Evolutionary conservation across 108 stramenopile species (phyloP), one percentile per base, ranked within the genome.

Genomic region (Skeletonema grethae): DNA sequence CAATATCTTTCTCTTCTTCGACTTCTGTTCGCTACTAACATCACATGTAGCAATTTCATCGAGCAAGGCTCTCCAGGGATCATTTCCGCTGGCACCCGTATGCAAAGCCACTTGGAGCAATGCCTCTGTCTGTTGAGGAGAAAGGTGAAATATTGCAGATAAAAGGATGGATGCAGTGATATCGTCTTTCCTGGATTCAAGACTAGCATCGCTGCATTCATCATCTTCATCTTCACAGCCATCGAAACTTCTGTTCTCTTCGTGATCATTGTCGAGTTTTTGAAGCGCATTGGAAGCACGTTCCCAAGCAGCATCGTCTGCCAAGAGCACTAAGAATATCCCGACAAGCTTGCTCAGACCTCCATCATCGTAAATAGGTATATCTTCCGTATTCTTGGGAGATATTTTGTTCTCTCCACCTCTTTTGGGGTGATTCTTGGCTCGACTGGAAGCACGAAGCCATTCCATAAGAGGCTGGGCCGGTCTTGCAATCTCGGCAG

Each of bases 61-160:
- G 7, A 74, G 73, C 59, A 67, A 34, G 24, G 73, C 73, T 36
- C 73, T 35, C 73, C 73, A 74, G 41, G 73, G 73, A 60, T 66
- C 73, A 24, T 74, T 56, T 25, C 56, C 73, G 16, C 55, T 58
- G 41, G 31, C 59, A 32, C 73, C 73, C 25, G 31, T 45, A 60
- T 65, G 12, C 29, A 66, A 50, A 4, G 73, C 65, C 5, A 39
- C 29, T 22, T 74, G 29, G 28, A 39, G 59, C 7, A 74, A 58
- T 61, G 31, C 15, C 0, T 38, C 34, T 1, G 45, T 46, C 45
- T 74, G 65, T 9, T 56, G 7, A 3, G 65, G 45, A 46, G 28
- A 53, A 32, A 66, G 22, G 22, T 61, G 46, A 35, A 57, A 50
- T 15, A 67, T 4, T 32, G 65, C 28, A 18, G 65, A 58, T 28